phyloP scores from a whole-genome alignment of 2,329 filamentous ascomycete genomes.

The Cercospora sp. region DNA sequence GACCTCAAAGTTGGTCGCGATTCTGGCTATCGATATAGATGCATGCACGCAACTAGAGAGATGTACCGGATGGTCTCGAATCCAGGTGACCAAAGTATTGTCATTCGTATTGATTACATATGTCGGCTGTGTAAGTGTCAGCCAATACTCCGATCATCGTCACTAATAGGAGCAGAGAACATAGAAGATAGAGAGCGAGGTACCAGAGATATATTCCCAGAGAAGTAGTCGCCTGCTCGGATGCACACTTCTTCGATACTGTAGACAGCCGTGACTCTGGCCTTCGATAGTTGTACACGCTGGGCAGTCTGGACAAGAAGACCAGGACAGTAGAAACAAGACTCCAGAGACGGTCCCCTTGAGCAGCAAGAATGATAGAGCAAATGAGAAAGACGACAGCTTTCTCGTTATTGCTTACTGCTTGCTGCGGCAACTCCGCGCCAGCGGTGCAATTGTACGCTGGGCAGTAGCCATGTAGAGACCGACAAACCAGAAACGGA shows the following conservation, averaged over 20 bases:
- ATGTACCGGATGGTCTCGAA: not conserved
- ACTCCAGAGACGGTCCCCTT: not conserved
- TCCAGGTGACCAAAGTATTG: not conserved
- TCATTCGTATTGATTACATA: not conserved
- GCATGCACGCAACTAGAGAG: not conserved
- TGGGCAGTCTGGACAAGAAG: not conserved
- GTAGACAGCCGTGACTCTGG: not conserved
- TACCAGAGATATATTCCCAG: not conserved
- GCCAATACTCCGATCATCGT: not conserved
- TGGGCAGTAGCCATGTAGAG: no score
- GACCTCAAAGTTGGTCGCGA: not conserved
- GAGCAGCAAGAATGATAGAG: not conserved
- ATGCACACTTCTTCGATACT: not conserved
- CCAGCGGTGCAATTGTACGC: no score
- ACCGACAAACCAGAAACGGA: not conserved
- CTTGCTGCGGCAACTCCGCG: no score
- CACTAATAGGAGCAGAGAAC: not conserved
- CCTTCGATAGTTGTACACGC: not conserved
- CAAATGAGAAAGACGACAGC: no score
- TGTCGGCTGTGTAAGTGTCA: not conserved
- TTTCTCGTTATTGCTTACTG: no score
- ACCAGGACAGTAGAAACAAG: no score
- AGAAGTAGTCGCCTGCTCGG: not conserved
- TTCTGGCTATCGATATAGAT: not conserved
- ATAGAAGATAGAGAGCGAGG: not conserved